Evolutionary conservation across 305 asterid species (phyloP).

Genomic region (Fraxinus platypoda): DNA sequence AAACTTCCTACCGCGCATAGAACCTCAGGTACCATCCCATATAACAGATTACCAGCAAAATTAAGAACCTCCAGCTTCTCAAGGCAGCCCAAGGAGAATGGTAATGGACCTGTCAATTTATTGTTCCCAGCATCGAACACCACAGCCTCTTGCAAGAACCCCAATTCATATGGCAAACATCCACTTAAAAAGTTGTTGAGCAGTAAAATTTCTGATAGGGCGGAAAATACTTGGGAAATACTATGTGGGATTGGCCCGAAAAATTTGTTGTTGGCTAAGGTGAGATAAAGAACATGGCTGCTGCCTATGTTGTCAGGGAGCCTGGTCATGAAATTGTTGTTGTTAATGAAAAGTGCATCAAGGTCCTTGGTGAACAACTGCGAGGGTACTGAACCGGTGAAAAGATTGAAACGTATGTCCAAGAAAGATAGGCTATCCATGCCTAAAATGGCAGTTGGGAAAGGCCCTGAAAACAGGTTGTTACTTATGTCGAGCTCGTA

Average conservation of each 20-base stretch:
- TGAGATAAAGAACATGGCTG: constrained; percentile 39
- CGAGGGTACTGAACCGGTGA: constrained; percentile 63
- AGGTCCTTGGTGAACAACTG: constrained; percentile 49
- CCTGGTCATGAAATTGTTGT: constrained; percentile 55
- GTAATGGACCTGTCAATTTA: constrained; percentile 56
- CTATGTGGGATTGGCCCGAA: constrained; percentile 64
- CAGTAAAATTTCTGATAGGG: constrained; percentile 47
- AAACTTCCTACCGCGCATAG: constrained; percentile 44
- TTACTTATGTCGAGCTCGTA: constrained; percentile 78
- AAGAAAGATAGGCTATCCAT: constrained; percentile 49
- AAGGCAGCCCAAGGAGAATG: constrained; percentile 57
- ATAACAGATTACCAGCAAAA: constrained; percentile 53
- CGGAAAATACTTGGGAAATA: constrained; percentile 32
- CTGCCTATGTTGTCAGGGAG: constrained; percentile 42
- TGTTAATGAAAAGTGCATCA: constrained; percentile 59
- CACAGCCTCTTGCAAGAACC: constrained; percentile 46
- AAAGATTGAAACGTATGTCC: constrained; percentile 65
- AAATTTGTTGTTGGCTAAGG: constrained; percentile 68
- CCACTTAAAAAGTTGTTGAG: constrained; percentile 62
- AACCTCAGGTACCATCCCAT: constrained; percentile 60
- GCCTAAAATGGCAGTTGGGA: constrained; percentile 46
- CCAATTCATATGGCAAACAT: constrained; percentile 62
- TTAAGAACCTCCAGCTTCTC: constrained; percentile 51
- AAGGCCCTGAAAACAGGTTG: constrained; percentile 60
- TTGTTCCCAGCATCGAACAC: constrained; percentile 58